These are phyloP conservation scores for Phytophthora gonapodyides DNA, from an alignment of 352 stramenopile genomes.

Conservation along the genomic window DNA sequence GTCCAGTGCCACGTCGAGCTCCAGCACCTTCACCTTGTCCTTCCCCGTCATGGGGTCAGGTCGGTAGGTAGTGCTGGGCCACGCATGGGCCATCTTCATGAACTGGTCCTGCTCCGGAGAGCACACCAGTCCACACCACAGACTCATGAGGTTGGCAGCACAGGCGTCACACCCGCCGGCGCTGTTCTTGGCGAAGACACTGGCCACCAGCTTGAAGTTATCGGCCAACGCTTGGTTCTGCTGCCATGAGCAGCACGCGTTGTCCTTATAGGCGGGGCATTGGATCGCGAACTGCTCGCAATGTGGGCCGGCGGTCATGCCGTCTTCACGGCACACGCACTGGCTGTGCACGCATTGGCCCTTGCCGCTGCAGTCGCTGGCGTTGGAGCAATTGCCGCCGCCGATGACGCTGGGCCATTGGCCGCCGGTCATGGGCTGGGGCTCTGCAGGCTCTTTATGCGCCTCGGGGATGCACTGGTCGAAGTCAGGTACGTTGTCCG, in stretches of 20 bases:
- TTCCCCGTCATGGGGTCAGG: conserved; percentile 76
- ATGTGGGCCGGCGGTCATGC: conserved; percentile 71
- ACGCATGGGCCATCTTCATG: conserved; percentile 69
- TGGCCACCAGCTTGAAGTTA: conserved; percentile 83
- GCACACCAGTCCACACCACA: conserved; percentile 89
- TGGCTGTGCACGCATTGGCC: conserved; percentile 46
- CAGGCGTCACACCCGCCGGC: conserved; percentile 79
- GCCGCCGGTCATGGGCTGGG: conserved; percentile 43
- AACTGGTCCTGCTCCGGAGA: conserved; percentile 77
- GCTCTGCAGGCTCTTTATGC: conserved; percentile 38
- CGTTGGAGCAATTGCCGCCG: conserved; percentile 55
- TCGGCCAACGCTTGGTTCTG: conserved; percentile 89
- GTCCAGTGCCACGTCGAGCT: conserved; percentile 75
- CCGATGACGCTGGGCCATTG: conserved; percentile 64
- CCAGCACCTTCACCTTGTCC: conserved; percentile 78
- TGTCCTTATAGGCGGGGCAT: conserved; percentile 82
- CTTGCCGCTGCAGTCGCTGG: conserved; percentile 63
- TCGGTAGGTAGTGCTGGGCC: conserved; percentile 71
- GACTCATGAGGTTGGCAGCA: conserved; percentile 81
- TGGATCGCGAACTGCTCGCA: conserved; percentile 79
- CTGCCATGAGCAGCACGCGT: conserved; percentile 89
- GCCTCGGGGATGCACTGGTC: conserved; percentile 75
- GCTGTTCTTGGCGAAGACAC: conserved; percentile 71
- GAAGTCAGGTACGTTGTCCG: conserved; percentile 71
- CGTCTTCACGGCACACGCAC: conserved; percentile 66